A percentile compares a stretch with the other conserved stretches of the same genome.
phyloP scores from a whole-genome alignment of 2,329 filamentous ascomycete genomes.

The Myriosclerotinia scirpicola region DNA sequence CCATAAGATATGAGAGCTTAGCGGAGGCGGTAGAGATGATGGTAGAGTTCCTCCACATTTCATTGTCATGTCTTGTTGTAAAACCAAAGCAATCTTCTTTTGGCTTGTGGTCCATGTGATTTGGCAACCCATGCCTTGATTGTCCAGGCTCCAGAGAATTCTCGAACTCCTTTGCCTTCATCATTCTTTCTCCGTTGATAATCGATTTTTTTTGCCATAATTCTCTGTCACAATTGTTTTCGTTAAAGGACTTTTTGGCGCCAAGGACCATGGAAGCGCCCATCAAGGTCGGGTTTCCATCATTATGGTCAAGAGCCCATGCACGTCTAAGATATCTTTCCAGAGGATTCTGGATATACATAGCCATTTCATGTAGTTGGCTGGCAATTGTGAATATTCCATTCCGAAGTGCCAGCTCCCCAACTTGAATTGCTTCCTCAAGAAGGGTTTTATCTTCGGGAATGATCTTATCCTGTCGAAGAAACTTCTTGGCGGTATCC shows the following conservation, averaged over 20 bases:
- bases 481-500: slow-evolving; percentile 65
- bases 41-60: not conserved
- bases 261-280: slow-evolving; percentile 44
- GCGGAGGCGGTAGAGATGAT: slow-evolving; percentile 78
- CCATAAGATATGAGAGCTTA: slow-evolving; percentile 83
- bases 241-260: not conserved
- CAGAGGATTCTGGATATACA: slow-evolving; percentile 65
- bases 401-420: slow-evolving; percentile 59
- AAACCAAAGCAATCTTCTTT: not conserved
- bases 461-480: slow-evolving; percentile 60
- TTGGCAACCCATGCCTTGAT: slow-evolving; percentile 33
- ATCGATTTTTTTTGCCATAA: not conserved
- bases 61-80: not conserved
- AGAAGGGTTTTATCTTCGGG: slow-evolving; percentile 61
- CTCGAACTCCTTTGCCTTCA: not conserved
- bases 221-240: not conserved
- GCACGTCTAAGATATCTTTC: slow-evolving; percentile 57
- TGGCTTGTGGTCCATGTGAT: slow-evolving; percentile 24
- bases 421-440: slow-evolving; percentile 62
- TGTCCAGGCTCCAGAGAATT: not conserved
- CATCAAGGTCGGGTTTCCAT: slow-evolving; percentile 51
- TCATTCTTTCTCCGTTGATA: not conserved
- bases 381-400: slow-evolving; percentile 66
- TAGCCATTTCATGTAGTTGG: slow-evolving; percentile 71
- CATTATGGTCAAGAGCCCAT: slow-evolving; percentile 65